These are phyloP conservation scores for Spinacia oleracea DNA, from an alignment of 179 eudicot genomes.

Conservation along the genomic window DNA sequence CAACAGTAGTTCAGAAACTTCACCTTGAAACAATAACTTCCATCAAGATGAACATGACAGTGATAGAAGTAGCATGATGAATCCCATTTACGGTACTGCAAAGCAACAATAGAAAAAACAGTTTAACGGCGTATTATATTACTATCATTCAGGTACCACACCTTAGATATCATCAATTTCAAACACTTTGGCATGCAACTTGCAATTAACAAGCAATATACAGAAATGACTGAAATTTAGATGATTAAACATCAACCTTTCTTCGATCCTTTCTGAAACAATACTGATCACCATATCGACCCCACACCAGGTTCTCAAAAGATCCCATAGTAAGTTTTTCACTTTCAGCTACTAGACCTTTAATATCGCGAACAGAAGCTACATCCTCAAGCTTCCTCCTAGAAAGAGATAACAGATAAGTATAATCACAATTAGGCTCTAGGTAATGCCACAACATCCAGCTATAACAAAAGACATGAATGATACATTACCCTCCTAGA, in stretches of 20 bases:
- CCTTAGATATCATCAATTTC: background rate
- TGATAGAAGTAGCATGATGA: slow-evolving; percentile 38
- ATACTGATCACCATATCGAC: slow-evolving; percentile 31
- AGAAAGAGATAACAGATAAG: slow-evolving; percentile 4
- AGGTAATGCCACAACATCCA: background rate
- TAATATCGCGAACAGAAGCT: slow-evolving; percentile 32
- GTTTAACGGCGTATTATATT: no score
- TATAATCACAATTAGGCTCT: background rate
- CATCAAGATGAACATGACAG: slow-evolving; percentile 49
- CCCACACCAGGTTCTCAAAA: slow-evolving; percentile 55
- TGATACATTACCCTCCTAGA: slow-evolving; percentile 46
- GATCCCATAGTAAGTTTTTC: slow-evolving; percentile 35
- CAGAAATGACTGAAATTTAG: background rate
- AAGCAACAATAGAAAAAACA: background rate
- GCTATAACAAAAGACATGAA: background rate
- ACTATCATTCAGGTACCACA: background rate
- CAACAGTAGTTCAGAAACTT: slow-evolving; percentile 1
- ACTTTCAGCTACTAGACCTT: slow-evolving; percentile 7
- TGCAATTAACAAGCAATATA: background rate
- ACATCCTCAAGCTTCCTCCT: slow-evolving; percentile 53
- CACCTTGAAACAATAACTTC: slow-evolving; percentile 51
- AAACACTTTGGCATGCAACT: background rate
- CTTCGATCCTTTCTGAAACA: slow-evolving; percentile 33
- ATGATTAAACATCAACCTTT: slow-evolving; percentile 31
- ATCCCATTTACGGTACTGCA: slow-evolving; percentile 45